These are phyloP conservation scores for Diaporthe ilicicola DNA, from an alignment of 2,329 filamentous ascomycete genomes.

Conservation along the genomic window DNA sequence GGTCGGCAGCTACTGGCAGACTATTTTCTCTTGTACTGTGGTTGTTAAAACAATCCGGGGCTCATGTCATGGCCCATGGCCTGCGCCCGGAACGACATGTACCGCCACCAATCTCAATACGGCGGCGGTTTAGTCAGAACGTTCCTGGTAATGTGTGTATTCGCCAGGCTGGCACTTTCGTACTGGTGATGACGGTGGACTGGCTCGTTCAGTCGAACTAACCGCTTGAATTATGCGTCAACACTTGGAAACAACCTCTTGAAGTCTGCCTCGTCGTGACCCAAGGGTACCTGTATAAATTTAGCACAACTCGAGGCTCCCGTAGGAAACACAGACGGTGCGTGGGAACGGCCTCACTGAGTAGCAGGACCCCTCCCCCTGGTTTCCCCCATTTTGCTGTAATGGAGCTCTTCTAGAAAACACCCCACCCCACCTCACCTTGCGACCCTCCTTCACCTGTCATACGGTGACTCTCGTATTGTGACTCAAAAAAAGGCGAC, in stretches of 20 bases:
- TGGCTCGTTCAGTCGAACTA: not conserved
- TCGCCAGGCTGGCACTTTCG: not conserved
- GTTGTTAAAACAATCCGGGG: not conserved
- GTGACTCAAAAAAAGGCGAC: conserved; percentile 22
- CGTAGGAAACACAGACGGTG: not conserved
- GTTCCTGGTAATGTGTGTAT: too few relatives aligned
- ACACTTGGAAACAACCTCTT: not conserved
- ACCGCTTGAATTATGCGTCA: not conserved
- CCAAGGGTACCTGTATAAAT: not conserved
- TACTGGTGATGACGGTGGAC: too few relatives aligned
- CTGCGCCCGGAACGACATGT: not conserved
- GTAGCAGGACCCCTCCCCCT: not conserved
- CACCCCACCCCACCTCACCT: conserved; percentile 19
- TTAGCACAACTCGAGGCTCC: not conserved
- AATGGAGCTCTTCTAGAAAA: conserved; percentile 12
- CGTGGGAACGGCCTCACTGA: not conserved
- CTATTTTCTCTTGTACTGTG: not conserved
- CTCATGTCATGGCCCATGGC: not conserved
- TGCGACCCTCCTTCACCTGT: conserved; percentile 10
- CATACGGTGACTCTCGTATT: conserved; percentile 7
- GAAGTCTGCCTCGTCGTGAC: not conserved
- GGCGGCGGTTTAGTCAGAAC: not conserved
- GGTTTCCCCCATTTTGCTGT: not conserved
- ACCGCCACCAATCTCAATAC: not conserved
- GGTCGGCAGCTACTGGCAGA: not conserved